phyloP scores from a whole-genome alignment of 306 rosid species.

The Canavalia ensiformis region DNA sequence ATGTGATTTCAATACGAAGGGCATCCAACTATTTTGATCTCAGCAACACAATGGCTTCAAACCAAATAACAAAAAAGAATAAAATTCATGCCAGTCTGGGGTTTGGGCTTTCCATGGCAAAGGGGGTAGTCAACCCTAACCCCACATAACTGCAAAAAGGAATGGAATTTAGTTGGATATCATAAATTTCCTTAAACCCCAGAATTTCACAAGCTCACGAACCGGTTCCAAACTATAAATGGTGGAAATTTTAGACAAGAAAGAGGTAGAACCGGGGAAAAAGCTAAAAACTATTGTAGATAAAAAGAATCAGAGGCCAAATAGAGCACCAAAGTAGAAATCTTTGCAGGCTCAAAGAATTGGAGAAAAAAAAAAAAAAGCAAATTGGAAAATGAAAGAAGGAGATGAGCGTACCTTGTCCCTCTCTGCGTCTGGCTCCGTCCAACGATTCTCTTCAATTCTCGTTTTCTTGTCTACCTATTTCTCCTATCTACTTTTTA shows the following conservation, averaged over 20 bases:
- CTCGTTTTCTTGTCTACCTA: background rate
- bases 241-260: background rate
- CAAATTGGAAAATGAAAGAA: background rate
- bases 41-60: background rate
- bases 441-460: background rate
- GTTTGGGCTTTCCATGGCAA: background rate
- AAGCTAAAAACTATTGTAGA: background rate
- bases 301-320: background rate
- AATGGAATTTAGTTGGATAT: background rate
- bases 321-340: background rate
- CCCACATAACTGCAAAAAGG: slow-evolving; percentile 3
- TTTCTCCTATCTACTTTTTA: background rate
- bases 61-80: background rate
- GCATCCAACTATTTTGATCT: slow-evolving; percentile 14
- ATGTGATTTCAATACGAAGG: background rate
- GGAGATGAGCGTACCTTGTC: slow-evolving; percentile 19
- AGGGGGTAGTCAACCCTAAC: background rate
- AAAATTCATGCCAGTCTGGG: background rate
- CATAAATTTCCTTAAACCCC: slow-evolving; percentile 6
- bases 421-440: background rate
- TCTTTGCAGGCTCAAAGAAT: background rate
- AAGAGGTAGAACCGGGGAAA: background rate
- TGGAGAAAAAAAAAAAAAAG: background rate
- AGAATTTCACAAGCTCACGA: background rate
- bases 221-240: background rate